Evolutionary conservation across 371 early-diverging fungal genomes (phyloP), one percentile per base, ranked within the genome.

Genomic region (Rhizopus sp.): DNA sequence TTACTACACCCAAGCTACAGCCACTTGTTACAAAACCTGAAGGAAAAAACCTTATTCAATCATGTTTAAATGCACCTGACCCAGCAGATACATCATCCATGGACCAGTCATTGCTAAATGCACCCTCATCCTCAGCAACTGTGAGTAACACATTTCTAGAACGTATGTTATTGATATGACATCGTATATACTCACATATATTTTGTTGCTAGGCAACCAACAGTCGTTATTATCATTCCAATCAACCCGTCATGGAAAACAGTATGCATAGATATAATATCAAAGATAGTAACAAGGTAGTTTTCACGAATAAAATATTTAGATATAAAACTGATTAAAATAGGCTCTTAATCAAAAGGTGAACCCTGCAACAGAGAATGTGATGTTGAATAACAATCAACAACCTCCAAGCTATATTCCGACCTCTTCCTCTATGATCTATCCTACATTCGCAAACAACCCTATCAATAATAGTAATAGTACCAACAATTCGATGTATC

Each of bases 1-100:
- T 95, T 71, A 95, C 98, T 13, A 97, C 98, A 9, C 91, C 94
- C 23, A 97, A 95, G 70, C 81, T 98, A 31, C 93, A 94, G 70
- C 95, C 96, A 8, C 78, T 98, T 16, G 93, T 98, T 37, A 90
- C 93, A 35, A 88, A 93, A 68, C 82, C 94, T 8, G 95, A 94
- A 62, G 94, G 94, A 53, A 91, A 93, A 69, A 89, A 88, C 59
- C 72, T 96, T 32, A 98, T 98, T 54, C 96, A 96, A 68, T 75
- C 90, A 3, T 97, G 96, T 63, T 76, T 97, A 40, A 95, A 94
- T 63, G 83, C 88, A 23, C 86, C 89, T 10, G 93, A 91, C 61
- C 73, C 75, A 61, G 66, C 64, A 16, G 55, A 54, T 12, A 15
- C 49, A 42, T 45, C 53, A 12, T 32, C 45, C n/a, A 32, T 49